phyloP scores from a whole-genome alignment of 257 asterid genomes.

The Pogostemon cablin region DNA sequence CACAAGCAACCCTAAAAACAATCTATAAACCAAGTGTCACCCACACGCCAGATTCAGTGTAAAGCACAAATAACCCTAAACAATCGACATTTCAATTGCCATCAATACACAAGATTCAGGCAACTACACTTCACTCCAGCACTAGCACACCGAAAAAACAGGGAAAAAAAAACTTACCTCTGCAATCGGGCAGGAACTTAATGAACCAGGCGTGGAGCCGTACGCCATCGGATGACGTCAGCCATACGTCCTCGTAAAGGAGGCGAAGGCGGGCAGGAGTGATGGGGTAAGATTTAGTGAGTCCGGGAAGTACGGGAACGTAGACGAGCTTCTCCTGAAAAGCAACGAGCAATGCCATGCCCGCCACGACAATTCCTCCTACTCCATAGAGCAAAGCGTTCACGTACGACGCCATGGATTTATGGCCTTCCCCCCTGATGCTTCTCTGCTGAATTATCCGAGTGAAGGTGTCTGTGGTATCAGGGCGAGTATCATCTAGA shows the following conservation, averaged over 20 bases:
- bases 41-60: not conserved
- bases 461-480: not conserved
- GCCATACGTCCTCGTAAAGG: slow-evolving; percentile 92
- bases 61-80: slow-evolving; percentile 35
- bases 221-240: slow-evolving; percentile 92
- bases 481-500: slow-evolving; percentile 22
- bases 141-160: not conserved
- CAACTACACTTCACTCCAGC: slow-evolving; percentile 5
- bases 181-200: slow-evolving; percentile 71
- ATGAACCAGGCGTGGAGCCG: slow-evolving; percentile 99
- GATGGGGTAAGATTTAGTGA: slow-evolving; percentile 80
- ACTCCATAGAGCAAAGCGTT: slow-evolving; percentile 70
- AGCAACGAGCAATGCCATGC: slow-evolving; percentile 91
- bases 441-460: slow-evolving; percentile 25
- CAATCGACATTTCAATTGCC: slow-evolving; percentile 15
- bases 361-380: slow-evolving; percentile 91
- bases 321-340: slow-evolving; percentile 94
- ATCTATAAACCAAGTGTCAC: slow-evolving; percentile 18
- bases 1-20: slow-evolving; percentile 36
- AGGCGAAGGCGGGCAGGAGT: slow-evolving; percentile 93
- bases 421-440: slow-evolving; percentile 26
- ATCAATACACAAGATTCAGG: slow-evolving; percentile 21
- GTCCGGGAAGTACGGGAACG: slow-evolving; percentile 97
- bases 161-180: slow-evolving; percentile 45
- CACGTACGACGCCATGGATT: slow-evolving; percentile 79